Conservation (phyloP, 495 filamentous ascomycete species). For the Pseudoneurospora amorphoporcata region DNA sequence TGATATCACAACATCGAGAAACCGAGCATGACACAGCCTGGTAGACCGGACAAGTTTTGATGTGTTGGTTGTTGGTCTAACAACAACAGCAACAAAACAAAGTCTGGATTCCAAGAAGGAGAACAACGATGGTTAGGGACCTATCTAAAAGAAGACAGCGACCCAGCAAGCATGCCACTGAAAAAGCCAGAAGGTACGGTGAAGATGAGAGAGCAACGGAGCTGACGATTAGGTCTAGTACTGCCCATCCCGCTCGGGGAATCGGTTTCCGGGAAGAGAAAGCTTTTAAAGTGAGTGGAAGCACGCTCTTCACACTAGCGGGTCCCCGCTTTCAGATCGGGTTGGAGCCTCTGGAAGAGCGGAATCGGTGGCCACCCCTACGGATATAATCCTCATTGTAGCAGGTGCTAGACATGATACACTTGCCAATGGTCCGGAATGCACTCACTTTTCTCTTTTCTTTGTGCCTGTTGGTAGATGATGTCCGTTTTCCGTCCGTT, state of each 20-base stretch:
- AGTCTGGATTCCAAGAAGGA: neutral
- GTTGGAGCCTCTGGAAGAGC: neutral
- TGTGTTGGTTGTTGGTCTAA: neutral
- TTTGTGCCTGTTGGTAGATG: neutral
- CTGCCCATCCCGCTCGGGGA: neutral
- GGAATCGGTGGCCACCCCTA: neutral
- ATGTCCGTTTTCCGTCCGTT: neutral
- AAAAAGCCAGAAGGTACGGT: neutral
- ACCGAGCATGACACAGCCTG: neutral
- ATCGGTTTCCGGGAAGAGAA: neutral
- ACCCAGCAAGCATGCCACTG: neutral
- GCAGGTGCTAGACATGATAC: neutral
- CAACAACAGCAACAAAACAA: neutral
- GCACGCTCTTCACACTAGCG: neutral
- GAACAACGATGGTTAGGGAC: neutral
- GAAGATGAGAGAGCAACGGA: neutral
- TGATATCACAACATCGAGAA: neutral
- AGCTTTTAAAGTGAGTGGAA: neutral
- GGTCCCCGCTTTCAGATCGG: neutral
- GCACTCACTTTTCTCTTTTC: neutral
- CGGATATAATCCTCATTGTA: neutral
- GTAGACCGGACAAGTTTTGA: neutral
- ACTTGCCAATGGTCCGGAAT: neutral
- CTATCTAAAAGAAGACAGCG: neutral
- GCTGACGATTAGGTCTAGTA: neutral